Base-by-base conservation (phyloP, 2,329 filamentous ascomycete genomes). In the Penicillium sp. region DNA sequence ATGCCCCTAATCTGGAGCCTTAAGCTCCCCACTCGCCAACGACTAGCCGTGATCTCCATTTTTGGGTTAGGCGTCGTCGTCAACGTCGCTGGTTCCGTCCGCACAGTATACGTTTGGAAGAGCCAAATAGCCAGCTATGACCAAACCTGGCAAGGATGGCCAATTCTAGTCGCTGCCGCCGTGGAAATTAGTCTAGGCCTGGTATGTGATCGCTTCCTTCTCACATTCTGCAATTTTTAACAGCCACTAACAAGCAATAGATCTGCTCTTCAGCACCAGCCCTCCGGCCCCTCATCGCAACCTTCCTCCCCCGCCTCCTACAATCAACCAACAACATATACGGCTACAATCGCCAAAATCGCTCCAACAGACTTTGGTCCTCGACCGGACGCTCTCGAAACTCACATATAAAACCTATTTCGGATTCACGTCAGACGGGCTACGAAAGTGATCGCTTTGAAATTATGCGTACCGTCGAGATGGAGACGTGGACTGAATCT, bases 1-100 rank as follows among this genome's bases (percentile, higher is more conserved):
- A 76, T 77, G 70, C 72, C 73, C 7, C 62, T 76, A 43, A 73
- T 77, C 48, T 77, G 73, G 75, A 72, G 68, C 13, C 60, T 77
- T 39, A 71, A 74, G 21, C 62, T 77, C 16, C 69, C 72, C 10
- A 56, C 64, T 33, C 69, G 69, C 8, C 73, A 76, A 56, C 70
- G 72, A 22, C 54, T 76, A 33, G 73, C 70, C 7, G 68, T 76
- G 13, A 74, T 74, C 13, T 69, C 69, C 13, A 74, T 75, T 26
- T 77, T 77, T n/a, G 67, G 64, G 3, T 53, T 76, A 19, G 75
- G 75, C 5, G 62, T 72, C 26, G 44, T 75, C 19, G 73, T 75
- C 43, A 72, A 74, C 29, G 63, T 74, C 7, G 72, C 72, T 5
- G 71, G 72, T 9, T 65, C 69, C 2, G 52, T 72, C 13, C 71